Evolutionary conservation across 441 rosid species (phyloP).

Genomic region (Arabidopsis hybrid): DNA sequence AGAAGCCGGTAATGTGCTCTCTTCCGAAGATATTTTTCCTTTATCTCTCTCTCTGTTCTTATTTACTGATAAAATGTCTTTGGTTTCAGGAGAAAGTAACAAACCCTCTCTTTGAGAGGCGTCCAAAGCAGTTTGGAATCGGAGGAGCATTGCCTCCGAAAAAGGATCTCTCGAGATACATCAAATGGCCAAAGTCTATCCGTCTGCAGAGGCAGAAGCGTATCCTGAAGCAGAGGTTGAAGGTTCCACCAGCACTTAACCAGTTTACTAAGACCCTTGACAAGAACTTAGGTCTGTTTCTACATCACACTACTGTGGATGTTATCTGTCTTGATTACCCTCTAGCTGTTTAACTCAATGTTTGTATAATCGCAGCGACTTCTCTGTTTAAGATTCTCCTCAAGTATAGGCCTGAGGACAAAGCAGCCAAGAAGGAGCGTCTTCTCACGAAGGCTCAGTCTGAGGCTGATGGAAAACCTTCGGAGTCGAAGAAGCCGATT

Average conservation of each 20-base stretch:
- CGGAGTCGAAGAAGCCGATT: slow-evolving; percentile 79
- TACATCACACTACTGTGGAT: background rate
- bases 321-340: background rate
- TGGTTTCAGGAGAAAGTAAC: slow-evolving; percentile 69
- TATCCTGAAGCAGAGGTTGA: slow-evolving; percentile 84
- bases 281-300: slow-evolving; percentile 53
- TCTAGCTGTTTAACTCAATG: slow-evolving; percentile 23
- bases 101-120: slow-evolving; percentile 82
- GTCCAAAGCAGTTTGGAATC: slow-evolving; percentile 87
- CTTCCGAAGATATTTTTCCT: background rate
- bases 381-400: slow-evolving; percentile 72
- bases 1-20: slow-evolving; percentile 46
- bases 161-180: slow-evolving; percentile 75
- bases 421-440: slow-evolving; percentile 80
- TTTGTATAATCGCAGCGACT: slow-evolving; percentile 58
- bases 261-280: slow-evolving; percentile 93
- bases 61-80: background rate
- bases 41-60: background rate
- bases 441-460: slow-evolving; percentile 80
- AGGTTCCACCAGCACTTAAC: slow-evolving; percentile 90
- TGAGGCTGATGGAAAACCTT: slow-evolving; percentile 74
- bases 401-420: slow-evolving; percentile 92
- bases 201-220: slow-evolving; percentile 86
- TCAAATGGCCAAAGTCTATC: slow-evolving; percentile 83
- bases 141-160: slow-evolving; percentile 90